These are phyloP conservation scores for Sequoiadendron giganteum DNA, from an alignment of 75 land plant genomes.

Conservation along the genomic window DNA sequence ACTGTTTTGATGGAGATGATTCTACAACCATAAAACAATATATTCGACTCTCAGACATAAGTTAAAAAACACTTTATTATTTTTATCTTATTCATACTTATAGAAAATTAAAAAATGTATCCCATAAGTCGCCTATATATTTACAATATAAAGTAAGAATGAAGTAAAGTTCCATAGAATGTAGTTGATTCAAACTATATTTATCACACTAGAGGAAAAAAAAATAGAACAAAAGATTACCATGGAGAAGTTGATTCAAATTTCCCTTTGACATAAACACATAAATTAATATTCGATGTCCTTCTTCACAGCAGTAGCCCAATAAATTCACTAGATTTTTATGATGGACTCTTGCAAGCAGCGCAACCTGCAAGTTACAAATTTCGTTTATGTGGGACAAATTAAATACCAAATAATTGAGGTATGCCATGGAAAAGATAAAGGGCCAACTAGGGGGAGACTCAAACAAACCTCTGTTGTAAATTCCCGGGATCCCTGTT, in stretches of 20 bases:
- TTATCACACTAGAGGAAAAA: too few relatives aligned
- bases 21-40: neutral
- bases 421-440: too few relatives aligned
- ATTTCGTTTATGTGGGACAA: too few relatives aligned
- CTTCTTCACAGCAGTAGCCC: slow-evolving; percentile 43
- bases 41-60: neutral
- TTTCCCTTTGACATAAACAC: slow-evolving; percentile 14
- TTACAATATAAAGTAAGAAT: too few relatives aligned
- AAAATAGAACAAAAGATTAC: neutral
- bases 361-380: slow-evolving; percentile 25
- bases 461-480: slow-evolving; percentile 20
- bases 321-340: slow-evolving; percentile 44
- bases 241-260: slow-evolving; percentile 13
- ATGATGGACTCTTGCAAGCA: slow-evolving; percentile 46
- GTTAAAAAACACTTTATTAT: neutral
- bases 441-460: neutral
- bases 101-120: neutral
- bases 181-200: too few relatives aligned
- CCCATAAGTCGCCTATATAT: too few relatives aligned
- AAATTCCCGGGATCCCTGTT: slow-evolving; percentile 31
- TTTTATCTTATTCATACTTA: too few relatives aligned
- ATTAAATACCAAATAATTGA: too few relatives aligned
- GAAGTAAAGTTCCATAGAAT: too few relatives aligned
- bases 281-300: slow-evolving; percentile 8
- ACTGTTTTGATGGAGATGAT: neutral